Conservation (phyloP, 169 alveolate species). For the Plasmodium cynomolgi region DNA sequence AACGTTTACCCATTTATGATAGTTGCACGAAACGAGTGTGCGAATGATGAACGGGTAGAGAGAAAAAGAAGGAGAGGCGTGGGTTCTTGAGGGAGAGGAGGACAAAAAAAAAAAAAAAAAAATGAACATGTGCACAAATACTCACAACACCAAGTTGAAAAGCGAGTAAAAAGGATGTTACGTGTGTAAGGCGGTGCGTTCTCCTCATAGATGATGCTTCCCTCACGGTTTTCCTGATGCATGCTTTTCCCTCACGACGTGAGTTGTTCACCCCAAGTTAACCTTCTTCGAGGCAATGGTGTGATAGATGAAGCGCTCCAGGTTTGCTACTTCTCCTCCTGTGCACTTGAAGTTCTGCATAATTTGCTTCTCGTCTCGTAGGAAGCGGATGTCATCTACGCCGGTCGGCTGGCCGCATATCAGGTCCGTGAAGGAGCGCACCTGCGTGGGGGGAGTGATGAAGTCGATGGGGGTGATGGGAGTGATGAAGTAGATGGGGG, state of each 20-base stretch:
- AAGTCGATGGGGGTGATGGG: not conserved
- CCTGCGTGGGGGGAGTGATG: not conserved
- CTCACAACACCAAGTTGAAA: not conserved
- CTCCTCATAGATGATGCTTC: not conserved
- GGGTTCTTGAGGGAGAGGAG: not conserved
- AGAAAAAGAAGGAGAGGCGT: not conserved
- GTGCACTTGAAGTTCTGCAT: conserved; percentile 30
- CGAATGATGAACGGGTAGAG: not conserved
- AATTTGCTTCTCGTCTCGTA: conserved; percentile 26
- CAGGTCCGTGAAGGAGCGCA: not conserved
- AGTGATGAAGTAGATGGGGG: not conserved
- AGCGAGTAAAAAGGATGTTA: not conserved
- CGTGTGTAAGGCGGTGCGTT: not conserved
- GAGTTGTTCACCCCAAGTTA: not conserved
- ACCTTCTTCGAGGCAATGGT: conserved; percentile 59
- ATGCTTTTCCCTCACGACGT: not conserved
- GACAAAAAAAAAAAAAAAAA: not conserved
- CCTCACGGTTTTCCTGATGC: not conserved
- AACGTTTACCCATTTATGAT: not conserved
- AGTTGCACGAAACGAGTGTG: not conserved
- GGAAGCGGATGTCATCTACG: conserved; percentile 21
- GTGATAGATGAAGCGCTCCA: conserved; percentile 42
- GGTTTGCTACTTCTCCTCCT: not conserved
- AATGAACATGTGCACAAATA: not conserved
- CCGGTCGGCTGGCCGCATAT: conserved; percentile 11